phyloP scores from a whole-genome alignment of 2,329 filamentous ascomycete genomes.

The Fusarium coffeatum region DNA sequence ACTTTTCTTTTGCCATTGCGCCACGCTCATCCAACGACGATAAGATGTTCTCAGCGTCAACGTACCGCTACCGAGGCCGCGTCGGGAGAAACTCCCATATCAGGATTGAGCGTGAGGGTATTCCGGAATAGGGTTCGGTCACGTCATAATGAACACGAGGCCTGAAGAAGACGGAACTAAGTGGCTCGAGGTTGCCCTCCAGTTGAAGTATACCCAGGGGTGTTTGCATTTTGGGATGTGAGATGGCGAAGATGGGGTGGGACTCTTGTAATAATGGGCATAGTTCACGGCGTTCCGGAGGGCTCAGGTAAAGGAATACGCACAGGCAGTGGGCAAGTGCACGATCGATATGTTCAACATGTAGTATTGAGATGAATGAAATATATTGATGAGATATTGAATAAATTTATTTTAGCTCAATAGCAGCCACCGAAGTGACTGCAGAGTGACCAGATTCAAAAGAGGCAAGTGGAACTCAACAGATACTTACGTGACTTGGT shows the following conservation, averaged over 20 bases:
- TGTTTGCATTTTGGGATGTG: slow-evolving; percentile 43
- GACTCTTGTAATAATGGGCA: slow-evolving; percentile 37
- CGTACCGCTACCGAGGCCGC: slow-evolving; percentile 29
- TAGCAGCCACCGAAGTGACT: not conserved
- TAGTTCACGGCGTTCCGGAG: slow-evolving; percentile 45
- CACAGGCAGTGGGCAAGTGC: slow-evolving; percentile 49
- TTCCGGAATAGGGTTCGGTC: slow-evolving; percentile 16
- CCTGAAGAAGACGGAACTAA: slow-evolving; percentile 8
- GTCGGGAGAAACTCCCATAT: slow-evolving; percentile 36
- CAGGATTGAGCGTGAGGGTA: slow-evolving; percentile 21
- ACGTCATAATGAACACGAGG: slow-evolving; percentile 6
- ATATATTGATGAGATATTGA: slow-evolving; percentile 21
- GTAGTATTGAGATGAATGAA: slow-evolving; percentile 27
- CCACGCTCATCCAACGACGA: slow-evolving; percentile 21
- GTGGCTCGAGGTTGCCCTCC: slow-evolving; percentile 16
- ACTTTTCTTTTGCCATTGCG: slow-evolving; percentile 22
- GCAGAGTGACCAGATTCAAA: not conserved
- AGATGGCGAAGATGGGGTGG: slow-evolving; percentile 32
- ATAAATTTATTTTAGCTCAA: not conserved
- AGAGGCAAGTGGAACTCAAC: not conserved
- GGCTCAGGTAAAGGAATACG: slow-evolving; percentile 18
- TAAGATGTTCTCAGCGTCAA: slow-evolving; percentile 24
- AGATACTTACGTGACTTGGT: not conserved
- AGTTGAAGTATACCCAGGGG: slow-evolving; percentile 43
- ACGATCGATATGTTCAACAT: slow-evolving; percentile 22